Conservation (phyloP, 352 stramenopile genomes). For the Phytophthora tubulina region DNA sequence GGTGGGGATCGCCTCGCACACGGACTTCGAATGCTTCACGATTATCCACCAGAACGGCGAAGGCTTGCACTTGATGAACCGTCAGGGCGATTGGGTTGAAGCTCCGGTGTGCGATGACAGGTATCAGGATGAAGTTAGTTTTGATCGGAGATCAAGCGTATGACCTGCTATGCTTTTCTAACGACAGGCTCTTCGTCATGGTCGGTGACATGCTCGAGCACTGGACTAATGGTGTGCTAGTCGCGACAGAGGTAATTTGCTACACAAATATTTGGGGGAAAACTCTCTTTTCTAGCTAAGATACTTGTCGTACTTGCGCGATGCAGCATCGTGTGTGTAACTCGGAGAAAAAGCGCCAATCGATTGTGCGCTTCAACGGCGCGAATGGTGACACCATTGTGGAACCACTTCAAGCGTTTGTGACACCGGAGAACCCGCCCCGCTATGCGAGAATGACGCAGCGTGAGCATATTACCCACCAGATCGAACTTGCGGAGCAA, state of each 20-base stretch:
- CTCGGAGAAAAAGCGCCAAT: conserved; percentile 78
- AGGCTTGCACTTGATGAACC: conserved; percentile 73
- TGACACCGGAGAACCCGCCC: conserved; percentile 53
- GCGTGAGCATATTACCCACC: conserved; percentile 64
- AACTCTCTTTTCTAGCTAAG: conserved; percentile 10
- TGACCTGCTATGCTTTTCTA: background rate
- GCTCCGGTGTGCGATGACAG: conserved; percentile 75
- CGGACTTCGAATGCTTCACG: conserved; percentile 88
- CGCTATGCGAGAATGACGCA: conserved; percentile 77
- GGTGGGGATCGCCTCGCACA: conserved; percentile 85
- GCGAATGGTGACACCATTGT: conserved; percentile 78
- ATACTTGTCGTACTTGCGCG: background rate
- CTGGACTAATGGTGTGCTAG: conserved; percentile 81
- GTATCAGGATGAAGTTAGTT: conserved; percentile 19
- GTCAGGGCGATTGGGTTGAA: conserved; percentile 72
- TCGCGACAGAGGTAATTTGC: conserved; percentile 71
- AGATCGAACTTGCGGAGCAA: conserved; percentile 64
- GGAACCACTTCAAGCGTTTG: conserved; percentile 68
- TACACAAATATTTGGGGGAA: background rate
- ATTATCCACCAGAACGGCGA: conserved; percentile 87
- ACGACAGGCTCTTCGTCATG: conserved; percentile 71
- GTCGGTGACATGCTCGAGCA: conserved; percentile 85
- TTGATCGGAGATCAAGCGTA: background rate
- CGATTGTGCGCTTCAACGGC: conserved; percentile 87
- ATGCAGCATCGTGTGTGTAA: conserved; percentile 83